Evolutionary conservation across 192 early-diverging fungal species (phyloP).

Genomic region (Allomyces javanicus): DNA sequence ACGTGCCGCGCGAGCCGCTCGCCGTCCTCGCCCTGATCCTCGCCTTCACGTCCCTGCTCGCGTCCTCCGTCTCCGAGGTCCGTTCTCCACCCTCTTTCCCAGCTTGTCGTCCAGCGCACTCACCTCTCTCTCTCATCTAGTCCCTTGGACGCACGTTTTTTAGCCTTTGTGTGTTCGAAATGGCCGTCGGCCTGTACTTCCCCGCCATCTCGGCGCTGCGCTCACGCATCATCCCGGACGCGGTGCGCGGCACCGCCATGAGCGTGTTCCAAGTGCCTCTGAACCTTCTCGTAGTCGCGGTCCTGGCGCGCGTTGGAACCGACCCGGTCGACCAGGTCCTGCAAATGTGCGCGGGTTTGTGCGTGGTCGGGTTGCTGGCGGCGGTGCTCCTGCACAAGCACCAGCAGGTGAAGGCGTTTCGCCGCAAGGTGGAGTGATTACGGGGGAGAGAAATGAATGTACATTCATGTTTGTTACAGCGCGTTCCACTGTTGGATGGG

Average conservation of each 20-base stretch:
- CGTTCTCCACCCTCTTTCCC: no score
- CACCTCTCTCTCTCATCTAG: neutral
- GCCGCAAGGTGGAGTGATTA: no score
- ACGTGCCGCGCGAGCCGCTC: constrained; percentile 7
- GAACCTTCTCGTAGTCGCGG: constrained; percentile 24
- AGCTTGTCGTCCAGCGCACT: no score
- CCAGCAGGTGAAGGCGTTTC: no score
- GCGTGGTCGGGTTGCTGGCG: no score
- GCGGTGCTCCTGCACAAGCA: no score
- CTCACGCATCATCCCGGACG: constrained; percentile 19
- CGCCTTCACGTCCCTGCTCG: constrained; percentile 7
- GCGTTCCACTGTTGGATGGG: no score
- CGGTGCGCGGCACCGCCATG: constrained; percentile 20
- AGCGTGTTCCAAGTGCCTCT: constrained; percentile 29
- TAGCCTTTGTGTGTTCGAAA: constrained; percentile 23
- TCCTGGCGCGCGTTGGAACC: constrained; percentile 2
- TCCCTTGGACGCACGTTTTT: constrained; percentile 8
- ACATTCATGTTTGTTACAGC: no score
- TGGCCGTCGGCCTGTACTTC: constrained; percentile 23
- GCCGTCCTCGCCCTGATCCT: constrained; percentile 7
- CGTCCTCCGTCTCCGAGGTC: neutral
- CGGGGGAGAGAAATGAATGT: no score
- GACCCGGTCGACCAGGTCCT: neutral
- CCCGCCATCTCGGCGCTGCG: constrained; percentile 20
- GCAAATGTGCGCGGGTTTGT: no score